Base-by-base conservation (phyloP, 1,284 basidiomycete species). In the Ceratobasidium sp. region DNA sequence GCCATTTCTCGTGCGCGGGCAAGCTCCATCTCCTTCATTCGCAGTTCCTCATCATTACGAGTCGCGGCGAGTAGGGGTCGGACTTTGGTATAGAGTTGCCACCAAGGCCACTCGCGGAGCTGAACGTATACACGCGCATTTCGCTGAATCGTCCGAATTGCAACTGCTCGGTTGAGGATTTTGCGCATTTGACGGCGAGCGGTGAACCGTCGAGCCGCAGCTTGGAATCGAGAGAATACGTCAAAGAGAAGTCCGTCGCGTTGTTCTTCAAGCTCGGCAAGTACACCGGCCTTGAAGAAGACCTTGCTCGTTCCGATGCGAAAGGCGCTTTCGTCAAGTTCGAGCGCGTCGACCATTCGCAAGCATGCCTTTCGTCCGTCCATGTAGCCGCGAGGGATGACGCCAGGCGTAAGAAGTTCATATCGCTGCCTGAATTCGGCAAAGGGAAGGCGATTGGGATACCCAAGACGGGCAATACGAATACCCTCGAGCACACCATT, bases 401-500 rank as follows among this genome's bases (percentile, higher is more conserved):
- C 89, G 3, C 93, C 94, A 0, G 95, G 96, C 0, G 95, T 96
- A 71, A 99, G 86, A 15, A 98, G 89, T 77, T 98, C 97, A 77
- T 99, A 99, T 8, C 97, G 91, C 75, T 96, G 94, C 27, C 96
- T 88, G 82, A 99, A 99, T 78, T 99, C 97, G 73, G 94, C 90
- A 78, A 99, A 99, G 1, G 96, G 93, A 0, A 98, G 85, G 40
- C 97, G 86, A 78, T 99, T 99, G 0, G 97, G 97, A 78, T 98
- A 99, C 5, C 97, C 97, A 2, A 98, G 86, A 55, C 97, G 90
- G 10, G 97, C 97, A 73, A 99, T 99, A 68, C 97, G 92, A 75
- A 99, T 99, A 52, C 97, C 97, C 79, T 99, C 97, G 31, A 99
- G 85, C 0, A 99, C 97, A 89, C 97, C 97, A 78, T 99, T 99